Base-by-base conservation (phyloP, 2,329 filamentous ascomycete species). In the Pseudogymnoascus sp. region DNA sequence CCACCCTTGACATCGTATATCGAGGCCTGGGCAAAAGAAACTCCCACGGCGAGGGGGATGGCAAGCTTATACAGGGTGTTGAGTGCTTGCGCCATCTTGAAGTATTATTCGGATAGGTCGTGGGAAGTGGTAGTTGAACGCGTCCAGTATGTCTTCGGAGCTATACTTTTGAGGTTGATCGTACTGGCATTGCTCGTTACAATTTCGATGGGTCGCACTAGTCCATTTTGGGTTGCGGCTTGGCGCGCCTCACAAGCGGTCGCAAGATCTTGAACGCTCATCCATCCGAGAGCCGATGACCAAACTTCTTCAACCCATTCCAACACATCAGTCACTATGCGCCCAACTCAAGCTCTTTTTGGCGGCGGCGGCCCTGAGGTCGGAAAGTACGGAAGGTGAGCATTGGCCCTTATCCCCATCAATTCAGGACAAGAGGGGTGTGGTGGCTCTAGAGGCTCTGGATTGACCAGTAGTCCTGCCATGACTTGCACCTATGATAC, bases 1-100 rank as follows among this genome's bases (percentile, higher is more conserved):
- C 94, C 94, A 75, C 94, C 94, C 76, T 91, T 92, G 75, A 99
- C 94, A 77, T 99, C 94, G 86, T 97, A 99, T 67, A 99, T 85
- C 64, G 92, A 91, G 68, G 90, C 84, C 76, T 92, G 88, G 68
- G 84, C 79, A 65, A 93, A 72, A 63, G 84, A 82, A 69, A 85
- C 79, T 70, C 82, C 90, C 69, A 90, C 76, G 65, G 89, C 85
- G 63, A 84, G 82, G 56, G 93, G 92, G 62, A 97, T 78, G 67
- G 90, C 90, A 75, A 81, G 82, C 70, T 82, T 82, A 78, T 88
- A 90, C 72, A 88, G 75, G 68, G 79, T 75, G 72, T 81, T 81
- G 68, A 91, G 81, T 56, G 78, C 76, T 73, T 82, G 80, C 67
- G 76, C 76, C 77, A 78, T 78, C 16, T 68, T 73, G 73, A 61